Percentiles rank a stretch among this genome's conserved stretches.
Evolutionary conservation across 2,329 filamentous ascomycete species (phyloP).

Genomic region (Geosmithia morbida): DNA sequence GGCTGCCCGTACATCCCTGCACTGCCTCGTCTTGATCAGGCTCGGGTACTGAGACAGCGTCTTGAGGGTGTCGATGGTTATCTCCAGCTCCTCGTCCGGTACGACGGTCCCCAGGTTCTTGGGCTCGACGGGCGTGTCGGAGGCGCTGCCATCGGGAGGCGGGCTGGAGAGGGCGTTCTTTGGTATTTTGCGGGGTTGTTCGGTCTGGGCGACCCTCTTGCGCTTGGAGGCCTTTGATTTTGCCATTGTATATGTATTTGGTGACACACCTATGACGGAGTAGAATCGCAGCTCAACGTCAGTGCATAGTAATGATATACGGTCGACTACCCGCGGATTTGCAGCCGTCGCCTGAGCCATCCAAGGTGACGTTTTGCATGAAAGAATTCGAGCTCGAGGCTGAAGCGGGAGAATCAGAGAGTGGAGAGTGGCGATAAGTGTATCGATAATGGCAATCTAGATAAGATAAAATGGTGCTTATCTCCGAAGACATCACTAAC

Average conservation of each 20-base stretch:
- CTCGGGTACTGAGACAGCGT: constrained; percentile 42
- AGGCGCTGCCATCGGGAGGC: constrained; percentile 17
- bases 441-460: neutral
- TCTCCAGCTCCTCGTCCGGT: constrained; percentile 52
- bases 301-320: too few relatives aligned
- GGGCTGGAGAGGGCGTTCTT: constrained; percentile 16
- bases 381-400: neutral
- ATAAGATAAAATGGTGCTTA: neutral
- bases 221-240: constrained; percentile 31
- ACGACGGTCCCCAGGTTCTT: constrained; percentile 37
- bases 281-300: too few relatives aligned
- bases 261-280: too few relatives aligned
- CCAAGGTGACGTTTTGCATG: neutral
- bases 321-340: too few relatives aligned
- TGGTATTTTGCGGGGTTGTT: constrained; percentile 18
- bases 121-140: constrained; percentile 28
- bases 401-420: neutral
- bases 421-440: neutral
- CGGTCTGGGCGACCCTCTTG: constrained; percentile 21
- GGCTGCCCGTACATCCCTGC: constrained; percentile 50
- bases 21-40: constrained; percentile 54
- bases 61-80: constrained; percentile 49
- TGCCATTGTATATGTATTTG: constrained; percentile 19
- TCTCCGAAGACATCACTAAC: too few relatives aligned
- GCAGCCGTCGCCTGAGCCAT: too few relatives aligned